Evolutionary conservation across 371 early-diverging fungal genomes (phyloP), one percentile per base, ranked within the genome.

Genomic region (Haplosporangium sp.): DNA sequence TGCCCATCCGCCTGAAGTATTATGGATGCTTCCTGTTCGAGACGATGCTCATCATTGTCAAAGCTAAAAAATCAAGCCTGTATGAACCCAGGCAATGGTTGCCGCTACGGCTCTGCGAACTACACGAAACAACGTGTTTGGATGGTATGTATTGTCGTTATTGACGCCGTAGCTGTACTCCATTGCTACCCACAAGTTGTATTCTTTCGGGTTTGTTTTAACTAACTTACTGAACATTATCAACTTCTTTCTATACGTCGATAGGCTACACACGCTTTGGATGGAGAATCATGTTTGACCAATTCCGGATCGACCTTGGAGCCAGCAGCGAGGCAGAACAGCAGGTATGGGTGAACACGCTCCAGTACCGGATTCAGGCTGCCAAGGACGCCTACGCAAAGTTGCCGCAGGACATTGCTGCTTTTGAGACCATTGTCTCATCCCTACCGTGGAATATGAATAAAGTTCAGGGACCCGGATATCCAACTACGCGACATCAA

Each of bases 51-150:
- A 79, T 89, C 10, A 70, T 89, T 45, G 85, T 87, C 3, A 76
- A 86, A 43, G 84, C 86, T 2, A 89, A 87, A 64, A 89, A 87
- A 43, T 64, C 76, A 7, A 85, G 73, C 8, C 61, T 63, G 7
- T 89, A 87, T 43, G 88, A 87, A 59, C 85, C 88, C 0, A 84
- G 86, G 29, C 86, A 87, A 53, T 89, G 89, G 89, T 82, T 89
- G 52, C 88, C 89, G 0, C 68, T 89, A 8, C 69, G 82, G 1
- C 69, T 82, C 20, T 83, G 84, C 36, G 86, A 86, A 20, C 56
- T 73, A 10, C 69, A 69, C 10, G 73, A 73, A 36, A 68, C 69
- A 14, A 73, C 62, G 1, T 48, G 48, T 0, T n/a, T 64, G 10
- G 87, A 85, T 63, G 81, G 77, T 64, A 83, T 74, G 50, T 55